A percentile compares a stretch with the other conserved stretches of the same genome.
Evolutionary conservation across 257 asterid species (phyloP).

Genomic region (Forsythia viridissima): DNA sequence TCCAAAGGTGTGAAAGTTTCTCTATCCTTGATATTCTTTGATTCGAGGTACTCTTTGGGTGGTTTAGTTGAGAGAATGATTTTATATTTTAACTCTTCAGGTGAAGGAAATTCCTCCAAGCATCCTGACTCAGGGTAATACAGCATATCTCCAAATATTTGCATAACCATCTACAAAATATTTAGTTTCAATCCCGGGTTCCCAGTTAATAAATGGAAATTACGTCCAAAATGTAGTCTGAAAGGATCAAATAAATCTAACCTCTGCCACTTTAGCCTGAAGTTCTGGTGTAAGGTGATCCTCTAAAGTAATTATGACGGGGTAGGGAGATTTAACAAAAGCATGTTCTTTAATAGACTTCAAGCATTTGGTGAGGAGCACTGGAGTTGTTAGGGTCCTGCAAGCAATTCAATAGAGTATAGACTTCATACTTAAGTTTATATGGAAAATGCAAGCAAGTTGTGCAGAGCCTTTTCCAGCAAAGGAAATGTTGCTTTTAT

Average conservation of each 20-base stretch:
- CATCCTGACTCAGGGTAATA: slow-evolving; percentile 58
- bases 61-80: slow-evolving; percentile 91
- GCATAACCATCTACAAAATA: slow-evolving; percentile 57
- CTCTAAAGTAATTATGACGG: slow-evolving; percentile 83
- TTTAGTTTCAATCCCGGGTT: not conserved
- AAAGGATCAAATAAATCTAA: slow-evolving; percentile 24
- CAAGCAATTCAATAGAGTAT: slow-evolving; percentile 17
- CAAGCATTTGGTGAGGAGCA: slow-evolving; percentile 73
- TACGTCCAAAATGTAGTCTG: not conserved
- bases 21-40: slow-evolving; percentile 37
- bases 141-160: slow-evolving; percentile 88
- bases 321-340: slow-evolving; percentile 76
- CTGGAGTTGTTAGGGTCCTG: slow-evolving; percentile 91
- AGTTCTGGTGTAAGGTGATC: slow-evolving; percentile 91
- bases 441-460: not conserved
- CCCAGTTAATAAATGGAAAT: slow-evolving; percentile 2
- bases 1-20: slow-evolving; percentile 44
- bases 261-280: slow-evolving; percentile 94
- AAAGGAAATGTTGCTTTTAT: not conserved
- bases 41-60: slow-evolving; percentile 82
- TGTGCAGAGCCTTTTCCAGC: not conserved
- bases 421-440: not conserved
- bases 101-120: slow-evolving; percentile 83
- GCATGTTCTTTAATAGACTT: slow-evolving; percentile 78
- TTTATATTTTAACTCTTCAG: slow-evolving; percentile 64